Base-by-base conservation (phyloP, 148 eudicot genomes). In the Cornus controversa region DNA sequence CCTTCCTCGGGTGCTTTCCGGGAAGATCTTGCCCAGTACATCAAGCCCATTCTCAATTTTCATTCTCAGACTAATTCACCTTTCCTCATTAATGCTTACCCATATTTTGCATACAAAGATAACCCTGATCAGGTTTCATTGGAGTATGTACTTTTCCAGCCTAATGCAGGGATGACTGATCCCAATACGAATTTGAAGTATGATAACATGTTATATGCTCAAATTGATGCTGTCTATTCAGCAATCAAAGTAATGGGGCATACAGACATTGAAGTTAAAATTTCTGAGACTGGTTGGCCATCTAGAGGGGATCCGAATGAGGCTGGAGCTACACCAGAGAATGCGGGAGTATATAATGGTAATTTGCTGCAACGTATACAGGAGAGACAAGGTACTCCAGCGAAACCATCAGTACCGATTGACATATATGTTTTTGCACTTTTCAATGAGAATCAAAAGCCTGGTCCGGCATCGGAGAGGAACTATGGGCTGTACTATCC, bases 201-300 rank as follows among this genome's bases (percentile, higher is more conserved):
- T 71, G 96, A 93, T 47, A 95, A 95, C 85, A 93, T 95, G 97
- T 79, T 95, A 20, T 90, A 91, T 47, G 97, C 97, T 53, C 99
- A 93, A 77, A 84, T 95, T 3, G 99, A 95, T 79, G 88, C 99
- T n/a, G 90, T 95, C 47, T 95, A 95, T 69, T 82, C 93, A 0
- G 94, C 97, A 0, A 90, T 93, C 2, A 84, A 83, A 71, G 87
- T 81, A 27, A 79, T 91, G 91, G 97, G 99, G 40, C 93, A 91
- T 45, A 82, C 80, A 0, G 89, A 89, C 58, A 83, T 91, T 3
- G 84, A 77, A 67, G 84, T 94, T 9, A 87, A 78, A 53, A 75
- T 92, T 37, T 94, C 97, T 15, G 98, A 94, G 81, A 94, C 98
- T 10, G 97, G 98, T 8, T 94, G 98, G 98, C 97, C 97, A 0